These are phyloP conservation scores for Fusarium torreyae DNA, from an alignment of 2,329 filamentous ascomycete species.

Conservation along the genomic window DNA sequence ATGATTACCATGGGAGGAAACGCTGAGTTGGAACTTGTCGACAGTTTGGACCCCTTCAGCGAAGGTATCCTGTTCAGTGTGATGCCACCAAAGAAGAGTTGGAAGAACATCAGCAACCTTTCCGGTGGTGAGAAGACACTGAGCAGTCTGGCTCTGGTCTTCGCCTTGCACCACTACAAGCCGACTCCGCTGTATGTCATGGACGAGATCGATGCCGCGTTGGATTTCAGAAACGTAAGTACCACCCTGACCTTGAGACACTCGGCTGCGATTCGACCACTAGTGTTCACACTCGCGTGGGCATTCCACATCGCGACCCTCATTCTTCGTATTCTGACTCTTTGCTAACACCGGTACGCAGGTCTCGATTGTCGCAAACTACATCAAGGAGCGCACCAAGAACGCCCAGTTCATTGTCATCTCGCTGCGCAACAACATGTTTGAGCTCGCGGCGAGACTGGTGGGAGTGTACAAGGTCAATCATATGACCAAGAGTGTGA, in stretches of 20 bases:
- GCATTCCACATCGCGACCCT: conserved; percentile 30
- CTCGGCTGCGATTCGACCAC: conserved; percentile 40
- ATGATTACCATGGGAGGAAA: conserved; percentile 99
- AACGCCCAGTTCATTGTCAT: conserved; percentile 99
- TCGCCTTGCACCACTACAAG: conserved; percentile 97
- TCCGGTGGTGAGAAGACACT: conserved; percentile 98
- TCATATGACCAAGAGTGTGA: conserved; percentile 96
- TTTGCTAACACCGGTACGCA: conserved; percentile 56
- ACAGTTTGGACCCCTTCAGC: conserved; percentile 95
- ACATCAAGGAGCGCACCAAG: conserved; percentile 99
- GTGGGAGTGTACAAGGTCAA: conserved; percentile 99
- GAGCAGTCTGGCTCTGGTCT: conserved; percentile 93
- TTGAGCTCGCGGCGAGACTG: conserved; percentile 94
- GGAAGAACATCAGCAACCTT: conserved; percentile 99
- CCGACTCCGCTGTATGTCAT: conserved; percentile 98
- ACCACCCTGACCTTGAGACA: conserved; percentile 42
- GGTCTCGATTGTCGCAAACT: conserved; percentile 98
- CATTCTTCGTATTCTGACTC: conserved; percentile 19
- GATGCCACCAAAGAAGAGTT: conserved; percentile 99
- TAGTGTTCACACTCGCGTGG: conserved; percentile 28
- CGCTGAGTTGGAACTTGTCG: conserved; percentile 95
- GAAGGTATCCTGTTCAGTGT: conserved; percentile 98
- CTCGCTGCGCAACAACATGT: conserved; percentile 99
- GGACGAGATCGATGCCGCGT: conserved; percentile 98
- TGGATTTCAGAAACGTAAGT: conserved; percentile 98